These are phyloP conservation scores for Hamiltosporidium magnivora DNA, from an alignment of 371 early-diverging fungal species.

Conservation along the genomic window DNA sequence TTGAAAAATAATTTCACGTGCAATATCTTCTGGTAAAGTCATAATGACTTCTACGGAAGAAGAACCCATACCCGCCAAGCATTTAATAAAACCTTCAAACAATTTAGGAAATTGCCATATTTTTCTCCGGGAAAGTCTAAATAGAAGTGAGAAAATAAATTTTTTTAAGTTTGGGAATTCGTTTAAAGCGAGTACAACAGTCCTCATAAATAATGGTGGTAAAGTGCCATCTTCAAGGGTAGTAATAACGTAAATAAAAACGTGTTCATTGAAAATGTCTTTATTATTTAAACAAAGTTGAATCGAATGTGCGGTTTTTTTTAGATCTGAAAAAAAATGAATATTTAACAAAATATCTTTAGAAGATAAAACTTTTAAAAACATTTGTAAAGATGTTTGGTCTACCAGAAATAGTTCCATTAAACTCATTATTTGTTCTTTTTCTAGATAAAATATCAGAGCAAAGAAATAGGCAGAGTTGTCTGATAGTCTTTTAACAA, in stretches of 20 bases:
- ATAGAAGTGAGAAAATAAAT: slow-evolving; percentile 18
- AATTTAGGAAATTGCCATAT: slow-evolving; percentile 13
- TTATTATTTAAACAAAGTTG: not conserved
- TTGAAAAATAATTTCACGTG: too few relatives aligned
- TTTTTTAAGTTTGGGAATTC: slow-evolving; percentile 21
- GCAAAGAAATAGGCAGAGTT: too few relatives aligned
- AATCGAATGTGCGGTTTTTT: not conserved
- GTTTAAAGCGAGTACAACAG: slow-evolving; percentile 14
- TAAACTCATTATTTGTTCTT: too few relatives aligned
- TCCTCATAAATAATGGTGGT: slow-evolving; percentile 19
- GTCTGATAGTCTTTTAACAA: too few relatives aligned
- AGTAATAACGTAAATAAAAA: slow-evolving; percentile 14
- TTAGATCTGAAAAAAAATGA: not conserved
- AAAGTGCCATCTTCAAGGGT: slow-evolving; percentile 16
- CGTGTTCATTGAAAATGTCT: slow-evolving; percentile 18
- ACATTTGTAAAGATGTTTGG: too few relatives aligned
- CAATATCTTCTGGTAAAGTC: slow-evolving; percentile 6
- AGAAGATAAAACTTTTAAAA: not conserved
- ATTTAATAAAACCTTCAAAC: slow-evolving; percentile 16
- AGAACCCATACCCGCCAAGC: slow-evolving; percentile 8
- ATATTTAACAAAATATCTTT: not conserved
- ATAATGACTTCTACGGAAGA: slow-evolving; percentile 12
- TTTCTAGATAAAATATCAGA: too few relatives aligned
- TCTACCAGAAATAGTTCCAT: too few relatives aligned
- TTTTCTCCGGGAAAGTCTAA: slow-evolving; percentile 11